Evolutionary conservation across 306 rosid genomes (phyloP), one percentile per base, ranked within the genome.

Genomic region (Clitoria ternatea): DNA sequence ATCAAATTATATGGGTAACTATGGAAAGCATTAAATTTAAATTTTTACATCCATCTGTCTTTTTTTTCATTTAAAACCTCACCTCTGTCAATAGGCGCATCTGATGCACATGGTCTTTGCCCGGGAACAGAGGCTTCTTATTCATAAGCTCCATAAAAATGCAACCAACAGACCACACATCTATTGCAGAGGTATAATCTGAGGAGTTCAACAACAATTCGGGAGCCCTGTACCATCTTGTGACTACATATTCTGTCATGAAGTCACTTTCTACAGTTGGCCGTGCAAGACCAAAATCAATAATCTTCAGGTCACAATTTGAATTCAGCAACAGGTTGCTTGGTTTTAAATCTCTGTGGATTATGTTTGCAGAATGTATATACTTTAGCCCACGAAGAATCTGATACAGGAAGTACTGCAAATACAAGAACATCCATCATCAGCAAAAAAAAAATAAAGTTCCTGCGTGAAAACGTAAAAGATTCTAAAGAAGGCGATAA

Each of bases 201-300:
- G 98, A 90, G 70, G 97, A 91, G 79, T 90, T 93, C 94, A 93
- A 84, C 77, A 93, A 78, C 37, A 93, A 80, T 66, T 93, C 98
- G 13, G 98, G 98, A 53, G 98, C 98, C 80, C 98, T 90, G 43
- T 93, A 93, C 97, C 98, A 93, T 81, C 98, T 84, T 40, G 98
- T 93, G 77, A 93, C 98, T 33, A 93, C 98, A 72, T 93, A 93
- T 54, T 93, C 98, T 2, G 98, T 93, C 98, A 93, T 84, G 66
- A 78, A 71, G 80, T 93, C 98, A 64, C 74, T 88, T 85, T 93
- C 98, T 7, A 90, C 32, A 37, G 90, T 78, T 6, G 96, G 96
- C 15, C 98, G 85, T 5, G 98, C 98, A 11, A 93, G 98, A 36
- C 98, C 98, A 74, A 93, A 93, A 79, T 93, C 98, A 45, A 90